Conservation (phyloP, 805 yeast genomes). For the Starmerella stigmatis region DNA sequence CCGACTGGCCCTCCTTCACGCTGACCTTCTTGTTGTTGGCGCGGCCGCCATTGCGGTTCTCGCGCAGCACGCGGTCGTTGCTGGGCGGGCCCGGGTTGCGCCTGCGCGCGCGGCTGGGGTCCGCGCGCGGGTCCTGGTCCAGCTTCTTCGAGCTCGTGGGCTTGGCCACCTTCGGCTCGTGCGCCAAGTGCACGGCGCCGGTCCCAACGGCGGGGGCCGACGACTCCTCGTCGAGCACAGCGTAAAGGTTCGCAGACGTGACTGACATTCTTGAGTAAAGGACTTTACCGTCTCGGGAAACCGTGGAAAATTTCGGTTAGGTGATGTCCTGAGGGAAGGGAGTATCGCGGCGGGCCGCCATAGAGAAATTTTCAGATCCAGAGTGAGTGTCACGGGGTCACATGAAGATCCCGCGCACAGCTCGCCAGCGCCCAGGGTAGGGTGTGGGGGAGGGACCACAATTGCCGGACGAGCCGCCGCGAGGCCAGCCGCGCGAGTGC, state of each 20-base stretch:
- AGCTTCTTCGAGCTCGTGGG: slow-evolving; percentile 76
- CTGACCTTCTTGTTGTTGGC: slow-evolving; percentile 41
- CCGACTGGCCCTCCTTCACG: slow-evolving; percentile 42
- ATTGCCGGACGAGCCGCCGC: too few relatives aligned
- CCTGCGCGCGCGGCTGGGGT: slow-evolving; percentile 54
- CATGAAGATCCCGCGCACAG: neutral
- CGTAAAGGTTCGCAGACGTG: slow-evolving; percentile 24
- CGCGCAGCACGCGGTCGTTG: slow-evolving; percentile 78
- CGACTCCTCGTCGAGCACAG: slow-evolving; percentile 22
- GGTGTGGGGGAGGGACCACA: slow-evolving; percentile 1
- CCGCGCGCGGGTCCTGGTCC: slow-evolving; percentile 38
- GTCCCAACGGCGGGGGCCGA: slow-evolving; percentile 17
- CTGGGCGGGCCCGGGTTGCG: slow-evolving; percentile 47
- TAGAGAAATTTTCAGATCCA: slow-evolving; percentile 12
- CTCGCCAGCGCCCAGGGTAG: too few relatives aligned
- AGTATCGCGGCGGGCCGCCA: slow-evolving; percentile 4
- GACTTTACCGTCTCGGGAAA: slow-evolving; percentile 1
- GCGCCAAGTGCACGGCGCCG: slow-evolving; percentile 20
- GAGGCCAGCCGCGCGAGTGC: too few relatives aligned
- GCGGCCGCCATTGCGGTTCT: slow-evolving; percentile 57
- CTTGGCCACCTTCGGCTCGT: slow-evolving; percentile 46
- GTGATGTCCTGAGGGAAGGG: neutral
- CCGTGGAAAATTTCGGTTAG: slow-evolving; percentile 4
- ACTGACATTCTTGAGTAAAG: slow-evolving; percentile 17
- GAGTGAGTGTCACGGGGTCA: slow-evolving; percentile 7